Conservation (phyloP, 164 flowering plant species). For the Buxus sempervirens region DNA sequence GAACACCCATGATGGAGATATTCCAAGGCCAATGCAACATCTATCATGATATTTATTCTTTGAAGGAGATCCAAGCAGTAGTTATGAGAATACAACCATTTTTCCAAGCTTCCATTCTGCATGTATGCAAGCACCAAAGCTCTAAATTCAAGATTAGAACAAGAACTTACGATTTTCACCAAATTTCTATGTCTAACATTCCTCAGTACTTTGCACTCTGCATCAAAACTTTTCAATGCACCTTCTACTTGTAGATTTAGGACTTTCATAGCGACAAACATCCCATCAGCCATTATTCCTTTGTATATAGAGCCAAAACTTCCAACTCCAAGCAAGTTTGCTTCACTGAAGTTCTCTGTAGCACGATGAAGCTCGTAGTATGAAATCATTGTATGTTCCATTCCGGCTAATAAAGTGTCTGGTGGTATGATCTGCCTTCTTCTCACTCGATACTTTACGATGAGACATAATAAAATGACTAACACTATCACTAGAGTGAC, state of each 20-base stretch:
- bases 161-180: background rate
- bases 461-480: background rate
- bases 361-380: background rate
- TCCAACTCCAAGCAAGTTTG: background rate
- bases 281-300: no score
- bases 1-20: background rate
- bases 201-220: slow-evolving; percentile 2
- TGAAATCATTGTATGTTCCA: background rate
- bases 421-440: background rate
- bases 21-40: background rate
- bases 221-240: slow-evolving; percentile 4
- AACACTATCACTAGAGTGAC: background rate
- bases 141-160: slow-evolving; percentile 4
- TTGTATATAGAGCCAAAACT: no score
- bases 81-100: slow-evolving; percentile 6
- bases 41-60: background rate
- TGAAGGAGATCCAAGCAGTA: background rate
- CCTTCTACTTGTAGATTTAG: background rate
- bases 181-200: slow-evolving; percentile 1
- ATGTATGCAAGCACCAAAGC: background rate
- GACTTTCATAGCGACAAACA: slow-evolving; percentile 1
- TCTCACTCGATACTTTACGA: background rate
- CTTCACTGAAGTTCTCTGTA: background rate
- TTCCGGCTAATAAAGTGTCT: background rate
- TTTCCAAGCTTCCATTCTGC: background rate